Conservation (phyloP, 768 basidiomycete species). For the Suillus subaureus region DNA sequence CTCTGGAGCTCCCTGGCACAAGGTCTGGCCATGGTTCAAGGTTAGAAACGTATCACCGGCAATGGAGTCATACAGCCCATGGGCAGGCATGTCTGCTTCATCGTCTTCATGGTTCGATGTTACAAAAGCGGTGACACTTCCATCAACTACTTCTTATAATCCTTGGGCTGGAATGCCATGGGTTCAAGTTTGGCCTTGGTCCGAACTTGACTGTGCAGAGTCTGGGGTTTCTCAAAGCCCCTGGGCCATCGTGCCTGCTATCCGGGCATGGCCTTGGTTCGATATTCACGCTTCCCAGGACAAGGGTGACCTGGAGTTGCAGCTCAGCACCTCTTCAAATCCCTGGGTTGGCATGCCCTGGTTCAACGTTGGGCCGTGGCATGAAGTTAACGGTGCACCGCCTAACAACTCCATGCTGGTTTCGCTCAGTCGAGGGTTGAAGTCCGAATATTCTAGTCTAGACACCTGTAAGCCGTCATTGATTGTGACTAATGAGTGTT, state of each 20-base stretch:
- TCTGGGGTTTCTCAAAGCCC: background rate
- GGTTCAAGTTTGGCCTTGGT: constrained; percentile 7
- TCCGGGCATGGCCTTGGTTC: constrained; percentile 1
- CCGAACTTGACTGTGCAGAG: background rate
- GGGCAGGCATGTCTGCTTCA: constrained; percentile 1
- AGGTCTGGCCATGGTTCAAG: constrained; percentile 8
- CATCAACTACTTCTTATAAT: constrained; percentile 8
- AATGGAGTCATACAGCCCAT: constrained; percentile 2
- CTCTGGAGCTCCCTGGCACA: constrained; percentile 15
- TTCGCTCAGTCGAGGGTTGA: constrained; percentile 10
- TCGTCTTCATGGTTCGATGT: constrained; percentile 3
- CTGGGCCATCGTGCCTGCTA: constrained; percentile 3
- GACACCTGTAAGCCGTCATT: constrained; percentile 29
- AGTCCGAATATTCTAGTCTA: constrained; percentile 26
- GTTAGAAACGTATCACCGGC: background rate
- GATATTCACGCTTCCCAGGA: background rate
- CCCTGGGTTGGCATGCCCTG: constrained; percentile 22
- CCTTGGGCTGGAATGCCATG: constrained; percentile 6
- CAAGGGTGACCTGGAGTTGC: background rate
- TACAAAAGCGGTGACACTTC: background rate
- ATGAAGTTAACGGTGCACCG: constrained; percentile 14
- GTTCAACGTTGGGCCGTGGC: constrained; percentile 37
- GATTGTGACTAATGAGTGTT: background rate
- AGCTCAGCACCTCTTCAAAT: constrained; percentile 9
- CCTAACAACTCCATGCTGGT: background rate